Conservation (phyloP, 192 early-diverging fungal species). For the Coemansia sp. region DNA sequence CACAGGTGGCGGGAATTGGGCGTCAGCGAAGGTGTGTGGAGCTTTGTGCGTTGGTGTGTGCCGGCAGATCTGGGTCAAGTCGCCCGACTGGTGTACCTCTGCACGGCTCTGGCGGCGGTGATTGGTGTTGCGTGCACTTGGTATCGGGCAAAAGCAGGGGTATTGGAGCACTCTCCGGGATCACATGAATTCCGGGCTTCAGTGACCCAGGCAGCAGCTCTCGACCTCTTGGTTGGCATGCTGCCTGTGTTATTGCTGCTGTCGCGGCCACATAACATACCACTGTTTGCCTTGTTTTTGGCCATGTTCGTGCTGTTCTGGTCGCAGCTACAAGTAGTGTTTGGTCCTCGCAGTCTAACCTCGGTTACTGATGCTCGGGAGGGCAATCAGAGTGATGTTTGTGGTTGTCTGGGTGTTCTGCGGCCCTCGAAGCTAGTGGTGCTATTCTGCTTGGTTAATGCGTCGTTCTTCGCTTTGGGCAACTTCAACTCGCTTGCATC, state of each 20-base stretch:
- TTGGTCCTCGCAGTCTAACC: background rate
- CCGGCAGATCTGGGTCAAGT: conserved; percentile 28
- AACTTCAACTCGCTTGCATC: conserved; percentile 81
- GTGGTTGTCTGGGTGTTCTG: conserved; percentile 4
- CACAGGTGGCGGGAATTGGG: conserved; percentile 35
- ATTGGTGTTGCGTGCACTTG: conserved; percentile 8
- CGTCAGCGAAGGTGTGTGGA: conserved; percentile 9
- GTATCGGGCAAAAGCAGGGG: conserved; percentile 5
- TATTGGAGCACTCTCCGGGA: background rate
- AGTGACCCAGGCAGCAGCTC: conserved; percentile 13
- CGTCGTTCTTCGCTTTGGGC: conserved; percentile 71
- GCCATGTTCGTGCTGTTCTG: conserved; percentile 57
- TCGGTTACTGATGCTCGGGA: background rate
- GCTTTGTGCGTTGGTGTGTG: conserved; percentile 12
- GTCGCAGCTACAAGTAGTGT: conserved; percentile 16
- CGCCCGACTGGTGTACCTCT: conserved; percentile 32
- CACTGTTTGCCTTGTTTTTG: conserved; percentile 62
- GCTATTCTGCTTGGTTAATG: conserved; percentile 52
- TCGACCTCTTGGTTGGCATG: conserved; percentile 50
- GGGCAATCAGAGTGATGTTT: background rate
- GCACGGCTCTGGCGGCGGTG: conserved; percentile 1
- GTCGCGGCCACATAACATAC: conserved; percentile 65
- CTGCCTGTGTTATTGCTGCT: conserved; percentile 70
- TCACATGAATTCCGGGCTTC: conserved; percentile 7
- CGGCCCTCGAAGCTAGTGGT: conserved; percentile 44